Conservation (phyloP, 129 eudicot genomes). For the Chrysanthemum makinoi region DNA sequence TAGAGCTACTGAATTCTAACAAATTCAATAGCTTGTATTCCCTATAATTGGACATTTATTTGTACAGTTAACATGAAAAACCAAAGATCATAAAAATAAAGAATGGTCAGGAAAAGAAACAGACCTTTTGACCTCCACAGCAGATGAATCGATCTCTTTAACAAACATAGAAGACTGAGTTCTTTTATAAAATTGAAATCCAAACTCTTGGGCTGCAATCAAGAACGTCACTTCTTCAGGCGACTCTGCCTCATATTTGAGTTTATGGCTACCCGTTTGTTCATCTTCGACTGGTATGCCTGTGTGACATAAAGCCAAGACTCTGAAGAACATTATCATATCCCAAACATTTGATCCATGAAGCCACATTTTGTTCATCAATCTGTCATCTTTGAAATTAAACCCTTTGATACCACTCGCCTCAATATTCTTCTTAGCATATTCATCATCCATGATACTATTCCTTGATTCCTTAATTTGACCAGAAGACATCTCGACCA, state of each 20-base stretch:
- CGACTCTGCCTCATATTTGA: constrained; percentile 57
- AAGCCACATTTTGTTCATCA: constrained; percentile 43
- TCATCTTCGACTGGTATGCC: constrained; percentile 53
- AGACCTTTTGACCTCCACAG: constrained; percentile 43
- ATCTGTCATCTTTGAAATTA: constrained; percentile 42
- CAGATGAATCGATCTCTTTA: constrained; percentile 42
- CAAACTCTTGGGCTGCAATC: constrained; percentile 62
- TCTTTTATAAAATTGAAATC: constrained; percentile 45
- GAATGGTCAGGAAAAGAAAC: not conserved
- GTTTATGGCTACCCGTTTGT: constrained; percentile 21
- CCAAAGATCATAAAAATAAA: not conserved
- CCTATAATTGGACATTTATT: constrained; percentile 26
- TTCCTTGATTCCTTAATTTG: constrained; percentile 23
- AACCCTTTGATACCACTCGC: constrained; percentile 41
- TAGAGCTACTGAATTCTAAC: constrained; percentile 51
- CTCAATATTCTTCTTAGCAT: constrained; percentile 14
- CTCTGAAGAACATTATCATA: constrained; percentile 48
- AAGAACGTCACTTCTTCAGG: constrained; percentile 58
- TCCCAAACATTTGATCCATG: constrained; percentile 43
- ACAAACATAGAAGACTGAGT: constrained; percentile 47
- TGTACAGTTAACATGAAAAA: not conserved
- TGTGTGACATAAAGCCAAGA: constrained; percentile 56
- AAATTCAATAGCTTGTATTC: constrained; percentile 54
- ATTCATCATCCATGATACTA: constrained; percentile 26
- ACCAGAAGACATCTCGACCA: constrained; percentile 38